A percentile compares a stretch with the other conserved stretches of the same genome.
Conservation (phyloP, 225 moss, liverwort and hornwort species). For the Neckera pumila region DNA sequence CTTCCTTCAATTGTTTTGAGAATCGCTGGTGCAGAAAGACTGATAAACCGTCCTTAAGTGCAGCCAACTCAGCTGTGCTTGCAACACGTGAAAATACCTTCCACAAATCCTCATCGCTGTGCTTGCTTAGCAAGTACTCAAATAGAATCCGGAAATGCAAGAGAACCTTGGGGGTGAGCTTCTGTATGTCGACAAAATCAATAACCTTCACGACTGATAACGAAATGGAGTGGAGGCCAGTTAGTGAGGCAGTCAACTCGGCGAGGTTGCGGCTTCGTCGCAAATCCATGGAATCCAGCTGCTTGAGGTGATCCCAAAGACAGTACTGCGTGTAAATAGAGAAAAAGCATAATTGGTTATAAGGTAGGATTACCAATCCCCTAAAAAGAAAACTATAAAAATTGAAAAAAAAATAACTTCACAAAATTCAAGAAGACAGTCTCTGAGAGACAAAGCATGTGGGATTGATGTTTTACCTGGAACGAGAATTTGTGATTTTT, state of each 20-base stretch:
- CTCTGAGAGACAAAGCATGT: not conserved
- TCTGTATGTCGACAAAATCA: conserved; percentile 66
- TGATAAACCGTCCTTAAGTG: conserved; percentile 52
- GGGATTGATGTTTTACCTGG: conserved; percentile 34
- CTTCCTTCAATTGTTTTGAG: conserved; percentile 11
- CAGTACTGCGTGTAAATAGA: conserved; percentile 53
- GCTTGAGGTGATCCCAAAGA: conserved; percentile 97
- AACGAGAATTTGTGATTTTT: conserved; percentile 98
- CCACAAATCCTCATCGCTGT: conserved; percentile 61
- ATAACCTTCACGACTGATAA: conserved; percentile 76
- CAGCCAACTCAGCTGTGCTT: conserved; percentile 47
- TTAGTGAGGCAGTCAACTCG: conserved; percentile 54
- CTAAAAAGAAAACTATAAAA: not conserved
- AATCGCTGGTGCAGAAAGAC: conserved; percentile 54
- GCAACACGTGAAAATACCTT: conserved; percentile 72
- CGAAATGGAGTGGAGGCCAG: conserved; percentile 57
- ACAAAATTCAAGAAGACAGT: not conserved
- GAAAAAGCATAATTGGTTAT: not conserved
- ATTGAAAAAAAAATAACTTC: not conserved
- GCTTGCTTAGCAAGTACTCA: conserved; percentile 43
- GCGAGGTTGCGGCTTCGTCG: conserved; percentile 79
- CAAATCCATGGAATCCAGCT: conserved; percentile 69
- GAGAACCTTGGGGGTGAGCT: conserved; percentile 63
- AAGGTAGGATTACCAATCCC: not conserved
- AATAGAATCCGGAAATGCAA: conserved; percentile 81